Conservation (phyloP, 495 filamentous ascomycete species). For the Cercophora scortea region DNA sequence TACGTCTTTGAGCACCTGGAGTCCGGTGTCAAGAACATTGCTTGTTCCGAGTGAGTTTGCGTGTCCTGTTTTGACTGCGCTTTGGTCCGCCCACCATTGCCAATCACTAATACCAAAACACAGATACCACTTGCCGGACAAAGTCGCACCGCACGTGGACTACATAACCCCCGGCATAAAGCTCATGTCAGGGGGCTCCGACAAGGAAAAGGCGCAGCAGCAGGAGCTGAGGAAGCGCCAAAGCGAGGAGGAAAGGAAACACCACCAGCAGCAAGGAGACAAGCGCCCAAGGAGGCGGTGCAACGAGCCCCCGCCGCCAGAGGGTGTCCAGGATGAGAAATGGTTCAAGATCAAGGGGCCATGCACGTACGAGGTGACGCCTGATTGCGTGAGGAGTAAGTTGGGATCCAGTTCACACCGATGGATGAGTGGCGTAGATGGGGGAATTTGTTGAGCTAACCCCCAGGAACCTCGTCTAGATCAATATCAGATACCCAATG, state of each 20-base stretch:
- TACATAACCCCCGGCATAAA: slow-evolving; percentile 49
- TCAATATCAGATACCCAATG: slow-evolving; percentile 25
- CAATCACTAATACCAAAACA: not conserved
- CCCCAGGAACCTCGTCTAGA: not conserved
- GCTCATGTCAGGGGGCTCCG: slow-evolving; percentile 13
- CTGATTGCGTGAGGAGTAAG: slow-evolving; percentile 25
- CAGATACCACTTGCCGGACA: slow-evolving; percentile 44
- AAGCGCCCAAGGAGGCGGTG: not conserved
- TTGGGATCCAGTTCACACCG: not conserved
- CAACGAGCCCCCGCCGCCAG: not conserved
- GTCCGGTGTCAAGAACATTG: slow-evolving; percentile 19
- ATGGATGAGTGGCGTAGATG: not conserved
- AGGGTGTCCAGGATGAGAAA: slow-evolving; percentile 1
- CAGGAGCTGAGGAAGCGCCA: not conserved
- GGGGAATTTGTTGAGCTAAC: not conserved
- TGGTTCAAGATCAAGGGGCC: slow-evolving; percentile 11
- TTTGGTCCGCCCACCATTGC: no score
- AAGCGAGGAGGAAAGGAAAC: not conserved
- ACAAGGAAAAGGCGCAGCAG: slow-evolving; percentile 10
- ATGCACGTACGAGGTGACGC: slow-evolving; percentile 20
- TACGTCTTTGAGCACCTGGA: slow-evolving; percentile 38
- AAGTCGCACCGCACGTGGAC: slow-evolving; percentile 47
- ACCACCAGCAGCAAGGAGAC: slow-evolving; percentile 7
- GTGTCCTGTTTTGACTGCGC: not conserved
- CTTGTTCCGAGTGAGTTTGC: slow-evolving; percentile 16